These are phyloP conservation scores for Microcera coccophila DNA, from an alignment of 2,329 filamentous ascomycete species.

Conservation along the genomic window DNA sequence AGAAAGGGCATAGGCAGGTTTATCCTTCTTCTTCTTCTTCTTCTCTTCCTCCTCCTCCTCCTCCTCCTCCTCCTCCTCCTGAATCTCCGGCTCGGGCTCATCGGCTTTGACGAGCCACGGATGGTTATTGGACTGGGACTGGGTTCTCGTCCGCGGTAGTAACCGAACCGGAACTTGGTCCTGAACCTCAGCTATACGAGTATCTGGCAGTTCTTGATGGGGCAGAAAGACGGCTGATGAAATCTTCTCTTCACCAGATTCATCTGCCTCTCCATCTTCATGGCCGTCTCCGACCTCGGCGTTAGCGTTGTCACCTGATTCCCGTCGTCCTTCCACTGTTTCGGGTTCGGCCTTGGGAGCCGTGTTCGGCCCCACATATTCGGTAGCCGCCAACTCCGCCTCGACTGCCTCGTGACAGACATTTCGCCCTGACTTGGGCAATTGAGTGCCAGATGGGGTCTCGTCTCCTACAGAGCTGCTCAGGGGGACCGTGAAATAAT, in stretches of 20 bases:
- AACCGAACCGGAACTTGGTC: conserved; percentile 38
- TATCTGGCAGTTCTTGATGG: conserved; percentile 56
- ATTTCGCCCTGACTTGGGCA: conserved; percentile 12
- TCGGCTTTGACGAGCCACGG: conserved; percentile 59
- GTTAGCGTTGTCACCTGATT: conserved; percentile 37
- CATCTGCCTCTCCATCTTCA: conserved; percentile 42
- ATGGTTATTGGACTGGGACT: conserved; percentile 37
- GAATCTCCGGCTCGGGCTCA: conserved; percentile 40
- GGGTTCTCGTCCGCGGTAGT: conserved; percentile 44
- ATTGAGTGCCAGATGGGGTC: conserved; percentile 15
- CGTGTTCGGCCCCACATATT: conserved; percentile 24
- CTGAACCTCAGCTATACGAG: conserved; percentile 29
- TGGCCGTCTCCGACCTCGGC: conserved; percentile 36
- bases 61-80: conserved; percentile 25
- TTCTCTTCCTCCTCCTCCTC: too few species aligned
- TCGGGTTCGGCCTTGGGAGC: conserved; percentile 21
- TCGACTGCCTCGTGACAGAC: conserved; percentile 20
- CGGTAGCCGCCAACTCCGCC: conserved; percentile 14
- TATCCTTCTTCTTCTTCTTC: conserved; percentile 10
- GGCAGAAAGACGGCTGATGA: conserved; percentile 82
- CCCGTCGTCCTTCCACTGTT: conserved; percentile 31
- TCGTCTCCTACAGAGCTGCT: conserved; percentile 6
- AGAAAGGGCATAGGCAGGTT: conserved; percentile 21
- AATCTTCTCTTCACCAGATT: conserved; percentile 78
- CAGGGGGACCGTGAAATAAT: conserved; percentile 23